Evolutionary conservation across 1,139 yeast species (phyloP).

Genomic region (Pichia sp.): DNA sequence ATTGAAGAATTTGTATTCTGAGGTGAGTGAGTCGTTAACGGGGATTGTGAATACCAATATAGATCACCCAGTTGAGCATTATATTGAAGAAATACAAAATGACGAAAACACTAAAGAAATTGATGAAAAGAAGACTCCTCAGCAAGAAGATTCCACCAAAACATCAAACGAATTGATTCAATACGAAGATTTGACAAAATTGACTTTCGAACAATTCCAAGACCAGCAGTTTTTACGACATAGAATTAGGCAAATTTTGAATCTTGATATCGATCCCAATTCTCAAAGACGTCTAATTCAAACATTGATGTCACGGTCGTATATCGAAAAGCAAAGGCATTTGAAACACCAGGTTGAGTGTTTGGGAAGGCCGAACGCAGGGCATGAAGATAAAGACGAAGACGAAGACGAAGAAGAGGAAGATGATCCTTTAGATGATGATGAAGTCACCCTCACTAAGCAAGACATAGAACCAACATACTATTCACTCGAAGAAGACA

Average conservation of each 20-base stretch:
- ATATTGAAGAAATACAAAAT: constrained; percentile 12
- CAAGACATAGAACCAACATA: constrained; percentile 46
- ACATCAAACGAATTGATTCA: constrained; percentile 6
- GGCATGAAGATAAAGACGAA: constrained; percentile 23
- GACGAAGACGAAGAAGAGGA: constrained; percentile 16
- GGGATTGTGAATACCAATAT: constrained; percentile 42
- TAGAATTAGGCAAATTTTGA: constrained; percentile 50
- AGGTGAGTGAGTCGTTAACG: constrained; percentile 40
- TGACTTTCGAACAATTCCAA: constrained; percentile 39
- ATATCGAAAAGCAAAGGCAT: constrained; percentile 39
- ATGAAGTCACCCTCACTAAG: constrained; percentile 34
- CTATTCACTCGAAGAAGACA: constrained; percentile 33
- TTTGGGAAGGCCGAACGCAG: constrained; percentile 36
- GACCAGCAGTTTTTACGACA: constrained; percentile 46
- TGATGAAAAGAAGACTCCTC: neutral
- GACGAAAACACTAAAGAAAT: neutral
- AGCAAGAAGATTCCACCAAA: constrained; percentile 3
- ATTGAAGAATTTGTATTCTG: constrained; percentile 18
- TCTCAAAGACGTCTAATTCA: constrained; percentile 62
- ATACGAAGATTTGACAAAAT: constrained; percentile 27
- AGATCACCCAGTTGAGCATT: constrained; percentile 40
- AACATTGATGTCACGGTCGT: constrained; percentile 68
- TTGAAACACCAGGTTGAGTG: constrained; percentile 20
- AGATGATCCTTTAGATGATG: constrained; percentile 21
- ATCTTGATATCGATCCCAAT: constrained; percentile 37